These are phyloP conservation scores for Gaillardinia entomophila DNA, from an alignment of 805 yeast genomes.

Conservation along the genomic window DNA sequence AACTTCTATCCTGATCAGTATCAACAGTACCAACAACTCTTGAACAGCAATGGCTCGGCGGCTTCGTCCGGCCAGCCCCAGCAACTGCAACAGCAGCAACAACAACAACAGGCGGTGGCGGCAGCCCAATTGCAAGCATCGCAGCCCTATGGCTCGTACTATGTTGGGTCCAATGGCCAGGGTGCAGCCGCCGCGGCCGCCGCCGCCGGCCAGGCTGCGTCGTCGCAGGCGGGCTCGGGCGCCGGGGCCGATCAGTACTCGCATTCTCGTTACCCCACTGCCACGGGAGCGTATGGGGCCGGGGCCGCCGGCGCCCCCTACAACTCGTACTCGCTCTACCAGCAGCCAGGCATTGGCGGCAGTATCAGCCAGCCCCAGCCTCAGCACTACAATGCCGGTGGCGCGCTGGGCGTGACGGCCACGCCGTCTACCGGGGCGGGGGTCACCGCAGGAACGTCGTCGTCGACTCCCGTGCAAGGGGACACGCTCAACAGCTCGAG, in stretches of 20 bases:
- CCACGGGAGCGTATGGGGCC: constrained; percentile 19
- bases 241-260: neutral
- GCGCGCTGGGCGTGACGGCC: constrained; percentile 9
- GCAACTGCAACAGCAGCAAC: constrained; percentile 3
- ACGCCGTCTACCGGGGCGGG: constrained; percentile 2
- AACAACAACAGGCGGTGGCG: constrained; percentile 5
- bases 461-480: constrained; percentile 8
- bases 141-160: constrained; percentile 13
- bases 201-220: constrained; percentile 4
- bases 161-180: constrained; percentile 12
- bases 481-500: constrained; percentile 9
- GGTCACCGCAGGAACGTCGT: constrained; percentile 3
- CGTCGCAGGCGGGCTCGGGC: constrained; percentile 1
- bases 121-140: constrained; percentile 6
- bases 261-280: constrained; percentile 1
- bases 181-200: constrained; percentile 6
- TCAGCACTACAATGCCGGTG: constrained; percentile 15
- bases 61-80: neutral
- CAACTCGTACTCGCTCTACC: constrained; percentile 15
- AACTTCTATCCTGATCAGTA: constrained; percentile 12
- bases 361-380: constrained; percentile 19
- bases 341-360: constrained; percentile 14
- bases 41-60: constrained; percentile 5
- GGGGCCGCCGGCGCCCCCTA: constrained; percentile 20
- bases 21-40: constrained; percentile 9